Percentiles rank a stretch among this genome's conserved stretches.
phyloP scores from a whole-genome alignment of 495 filamentous ascomycete species.

The Durotheca rogersii region DNA sequence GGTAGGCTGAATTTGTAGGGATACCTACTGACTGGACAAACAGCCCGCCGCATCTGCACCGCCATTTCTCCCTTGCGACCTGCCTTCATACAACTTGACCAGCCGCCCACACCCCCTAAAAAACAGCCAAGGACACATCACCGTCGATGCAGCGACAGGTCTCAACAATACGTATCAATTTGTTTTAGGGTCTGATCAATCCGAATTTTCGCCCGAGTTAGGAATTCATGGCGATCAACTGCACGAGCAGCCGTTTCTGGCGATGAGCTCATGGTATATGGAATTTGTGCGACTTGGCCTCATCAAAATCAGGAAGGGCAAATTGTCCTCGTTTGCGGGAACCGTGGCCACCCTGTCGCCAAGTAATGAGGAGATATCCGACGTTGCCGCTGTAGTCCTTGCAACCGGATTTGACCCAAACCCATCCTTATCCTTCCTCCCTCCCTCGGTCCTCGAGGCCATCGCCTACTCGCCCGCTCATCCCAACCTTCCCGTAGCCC shows the following conservation, averaged over 20 bases:
- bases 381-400: constrained; percentile 67
- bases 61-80: constrained; percentile 73
- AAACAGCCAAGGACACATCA: constrained; percentile 59
- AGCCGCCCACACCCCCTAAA: constrained; percentile 59
- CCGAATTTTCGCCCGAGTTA: constrained; percentile 46
- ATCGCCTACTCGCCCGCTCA: constrained; percentile 58
- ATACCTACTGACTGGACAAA: constrained; percentile 11
- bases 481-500: constrained; percentile 63
- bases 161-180: constrained; percentile 56
- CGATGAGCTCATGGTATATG: constrained; percentile 68
- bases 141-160: constrained; percentile 50
- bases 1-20: neutral
- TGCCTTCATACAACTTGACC: constrained; percentile 68
- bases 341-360: constrained; percentile 40
- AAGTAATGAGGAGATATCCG: constrained; percentile 42
- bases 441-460: constrained; percentile 51
- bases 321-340: constrained; percentile 34
- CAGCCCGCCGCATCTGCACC: constrained; percentile 48
- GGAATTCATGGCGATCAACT: constrained; percentile 31
- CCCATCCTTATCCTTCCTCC: constrained; percentile 61
- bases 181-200: constrained; percentile 65
- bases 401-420: constrained; percentile 75
- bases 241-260: constrained; percentile 59
- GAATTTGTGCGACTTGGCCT: constrained; percentile 67
- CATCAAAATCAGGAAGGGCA: constrained; percentile 55